Evolutionary conservation across 345 rosid genomes (phyloP).

Genomic region (Leavenworthia alabamica): DNA sequence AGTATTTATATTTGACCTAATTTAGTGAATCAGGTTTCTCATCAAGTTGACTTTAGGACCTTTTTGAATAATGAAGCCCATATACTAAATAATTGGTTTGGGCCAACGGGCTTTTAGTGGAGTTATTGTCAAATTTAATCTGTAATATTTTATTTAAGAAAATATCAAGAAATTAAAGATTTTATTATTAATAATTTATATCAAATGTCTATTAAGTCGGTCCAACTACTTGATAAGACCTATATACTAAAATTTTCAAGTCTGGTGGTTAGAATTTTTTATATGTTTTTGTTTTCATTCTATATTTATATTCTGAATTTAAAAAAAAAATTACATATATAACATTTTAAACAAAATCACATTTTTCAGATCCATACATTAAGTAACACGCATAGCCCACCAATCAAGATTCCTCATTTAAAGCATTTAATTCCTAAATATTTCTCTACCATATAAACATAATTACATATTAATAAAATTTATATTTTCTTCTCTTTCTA

Average conservation of each 20-base stretch:
- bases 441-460: slow-evolving; percentile 16
- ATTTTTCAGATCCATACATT: not conserved
- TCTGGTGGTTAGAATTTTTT: slow-evolving; percentile 9
- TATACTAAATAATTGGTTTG: not conserved
- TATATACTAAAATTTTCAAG: not conserved
- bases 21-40: not conserved
- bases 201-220: not conserved
- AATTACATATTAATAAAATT: not conserved
- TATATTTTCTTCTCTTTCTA: slow-evolving; percentile 2
- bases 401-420: slow-evolving; percentile 22
- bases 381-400: slow-evolving; percentile 4
- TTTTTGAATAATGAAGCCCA: not conserved
- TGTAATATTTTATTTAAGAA: not conserved
- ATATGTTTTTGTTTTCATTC: slow-evolving; percentile 8
- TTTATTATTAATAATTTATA: not conserved
- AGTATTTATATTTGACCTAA: not conserved
- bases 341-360: not conserved
- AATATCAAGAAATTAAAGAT: not conserved
- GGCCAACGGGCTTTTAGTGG: not conserved
- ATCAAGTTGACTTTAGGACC: not conserved
- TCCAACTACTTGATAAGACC: slow-evolving; percentile 22
- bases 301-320: not conserved
- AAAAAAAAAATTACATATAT: not conserved
- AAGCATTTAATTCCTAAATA: not conserved
- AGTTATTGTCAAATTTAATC: no score